Evolutionary conservation across 208 protist species (phyloP).

Genomic region (Wallacemonas rigidus): DNA sequence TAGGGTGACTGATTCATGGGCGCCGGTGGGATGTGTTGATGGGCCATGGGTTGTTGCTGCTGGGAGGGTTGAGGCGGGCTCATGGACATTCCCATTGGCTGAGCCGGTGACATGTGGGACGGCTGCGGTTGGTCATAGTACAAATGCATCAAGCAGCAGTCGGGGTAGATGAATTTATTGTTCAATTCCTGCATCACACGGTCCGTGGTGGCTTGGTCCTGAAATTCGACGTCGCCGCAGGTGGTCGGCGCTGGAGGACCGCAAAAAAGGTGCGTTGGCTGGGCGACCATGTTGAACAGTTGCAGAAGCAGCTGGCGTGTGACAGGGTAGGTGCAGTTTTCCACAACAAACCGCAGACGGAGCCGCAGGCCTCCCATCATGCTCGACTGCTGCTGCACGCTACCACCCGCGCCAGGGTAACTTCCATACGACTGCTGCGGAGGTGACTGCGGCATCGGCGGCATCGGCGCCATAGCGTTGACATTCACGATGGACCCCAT

Average conservation of each 20-base stretch:
- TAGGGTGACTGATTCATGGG: slow-evolving; percentile 15
- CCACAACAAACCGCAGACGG: slow-evolving; percentile 74
- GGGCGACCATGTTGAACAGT: slow-evolving; percentile 80
- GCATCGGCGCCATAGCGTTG: slow-evolving; percentile 25
- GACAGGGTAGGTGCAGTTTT: slow-evolving; percentile 86
- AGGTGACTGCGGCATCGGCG: not conserved
- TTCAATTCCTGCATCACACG: slow-evolving; percentile 67
- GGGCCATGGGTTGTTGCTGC: slow-evolving; percentile 21
- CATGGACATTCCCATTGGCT: slow-evolving; percentile 14
- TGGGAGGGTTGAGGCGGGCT: slow-evolving; percentile 12
- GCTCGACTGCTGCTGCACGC: not conserved
- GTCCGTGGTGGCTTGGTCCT: slow-evolving; percentile 53
- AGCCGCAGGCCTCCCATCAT: not conserved
- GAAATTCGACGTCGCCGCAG: slow-evolving; percentile 72
- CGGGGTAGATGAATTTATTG: slow-evolving; percentile 82
- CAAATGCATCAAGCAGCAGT: slow-evolving; percentile 82
- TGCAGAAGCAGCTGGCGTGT: slow-evolving; percentile 73
- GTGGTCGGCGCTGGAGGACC: slow-evolving; percentile 65
- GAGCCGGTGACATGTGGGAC: slow-evolving; percentile 17
- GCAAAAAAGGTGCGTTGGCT: slow-evolving; percentile 62
- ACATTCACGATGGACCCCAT: slow-evolving; percentile 69
- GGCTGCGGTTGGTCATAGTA: slow-evolving; percentile 31
- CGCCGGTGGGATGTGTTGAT: slow-evolving; percentile 5
- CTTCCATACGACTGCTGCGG: slow-evolving; percentile 5
- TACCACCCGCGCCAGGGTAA: not conserved